Evolutionary conservation across 305 asterid genomes (phyloP).

Genomic region (Fraxinus greggii): DNA sequence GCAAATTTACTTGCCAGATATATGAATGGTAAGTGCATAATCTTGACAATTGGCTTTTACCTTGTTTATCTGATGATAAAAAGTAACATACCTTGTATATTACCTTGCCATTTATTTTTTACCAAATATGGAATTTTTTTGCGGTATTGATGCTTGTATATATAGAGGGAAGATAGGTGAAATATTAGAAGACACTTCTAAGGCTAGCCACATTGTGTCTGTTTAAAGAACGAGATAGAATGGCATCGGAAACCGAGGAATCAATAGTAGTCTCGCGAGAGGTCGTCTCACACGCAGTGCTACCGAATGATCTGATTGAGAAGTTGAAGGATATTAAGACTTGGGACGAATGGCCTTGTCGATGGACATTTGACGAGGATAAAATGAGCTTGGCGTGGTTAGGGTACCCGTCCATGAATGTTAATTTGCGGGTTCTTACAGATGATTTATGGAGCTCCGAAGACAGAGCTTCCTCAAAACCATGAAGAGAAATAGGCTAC

Average conservation of each 20-base stretch:
- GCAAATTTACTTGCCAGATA: neutral
- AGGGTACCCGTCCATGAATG: neutral
- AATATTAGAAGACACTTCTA: neutral
- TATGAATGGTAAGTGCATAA: neutral
- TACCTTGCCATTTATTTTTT: neutral
- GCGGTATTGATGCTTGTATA: neutral
- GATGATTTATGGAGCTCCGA: neutral
- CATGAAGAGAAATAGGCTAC: neutral
- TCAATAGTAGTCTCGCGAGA: neutral
- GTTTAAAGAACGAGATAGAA: neutral
- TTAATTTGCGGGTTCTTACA: neutral
- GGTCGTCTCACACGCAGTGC: neutral
- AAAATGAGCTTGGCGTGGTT: neutral
- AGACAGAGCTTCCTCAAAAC: neutral
- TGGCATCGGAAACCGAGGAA: neutral
- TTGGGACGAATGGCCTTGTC: slow-evolving; percentile 4
- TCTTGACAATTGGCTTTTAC: neutral
- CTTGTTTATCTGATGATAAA: neutral
- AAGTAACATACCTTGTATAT: neutral
- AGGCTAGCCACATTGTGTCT: neutral
- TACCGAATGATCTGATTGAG: slow-evolving; percentile 1
- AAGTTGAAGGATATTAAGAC: slow-evolving; percentile 10
- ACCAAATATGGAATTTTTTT: neutral
- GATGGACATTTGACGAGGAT: slow-evolving; percentile 18
- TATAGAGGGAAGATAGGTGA: neutral